phyloP scores from a whole-genome alignment of 352 stramenopile genomes.

The Pythium folliculosum region DNA sequence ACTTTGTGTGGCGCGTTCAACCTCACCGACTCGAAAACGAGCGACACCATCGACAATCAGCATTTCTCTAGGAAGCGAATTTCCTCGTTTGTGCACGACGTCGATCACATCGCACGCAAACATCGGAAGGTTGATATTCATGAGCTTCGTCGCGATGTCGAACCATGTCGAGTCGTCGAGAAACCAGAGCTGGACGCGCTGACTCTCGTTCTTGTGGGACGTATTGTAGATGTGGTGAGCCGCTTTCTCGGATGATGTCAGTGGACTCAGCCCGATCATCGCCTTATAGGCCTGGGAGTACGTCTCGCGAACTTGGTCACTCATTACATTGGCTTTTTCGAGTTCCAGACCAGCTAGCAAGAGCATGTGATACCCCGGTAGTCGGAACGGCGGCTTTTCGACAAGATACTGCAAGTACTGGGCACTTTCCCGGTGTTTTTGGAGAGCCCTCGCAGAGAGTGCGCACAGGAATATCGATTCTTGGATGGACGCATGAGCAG shows the following conservation, averaged over 20 bases:
- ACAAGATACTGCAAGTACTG: conserved; percentile 76
- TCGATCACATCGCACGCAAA: conserved; percentile 40
- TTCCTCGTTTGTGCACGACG: conserved; percentile 29
- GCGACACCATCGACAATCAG: conserved; percentile 48
- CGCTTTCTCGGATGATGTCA: conserved; percentile 51
- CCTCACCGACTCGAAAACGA: conserved; percentile 40
- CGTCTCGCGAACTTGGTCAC: conserved; percentile 44
- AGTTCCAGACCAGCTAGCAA: conserved; percentile 60
- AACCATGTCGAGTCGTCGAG: conserved; percentile 59
- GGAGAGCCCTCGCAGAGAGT: conserved; percentile 50
- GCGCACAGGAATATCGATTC: conserved; percentile 73
- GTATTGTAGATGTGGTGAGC: conserved; percentile 61
- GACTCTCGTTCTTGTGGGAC: conserved; percentile 64
- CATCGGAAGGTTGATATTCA: conserved; percentile 45
- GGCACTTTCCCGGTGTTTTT: conserved; percentile 59
- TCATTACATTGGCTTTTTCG: conserved; percentile 42
- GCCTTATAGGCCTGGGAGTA: conserved; percentile 61
- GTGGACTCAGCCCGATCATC: conserved; percentile 48
- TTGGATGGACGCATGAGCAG: conserved; percentile 35
- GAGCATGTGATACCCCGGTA: conserved; percentile 56
- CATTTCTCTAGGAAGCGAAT: conserved; percentile 26
- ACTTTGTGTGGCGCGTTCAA: conserved; percentile 29
- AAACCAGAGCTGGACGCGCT: conserved; percentile 60
- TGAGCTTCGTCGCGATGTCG: conserved; percentile 52
- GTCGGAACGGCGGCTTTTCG: conserved; percentile 51